These are phyloP conservation scores for Starmerella kuoi DNA, from an alignment of 805 yeast species.

Conservation along the genomic window DNA sequence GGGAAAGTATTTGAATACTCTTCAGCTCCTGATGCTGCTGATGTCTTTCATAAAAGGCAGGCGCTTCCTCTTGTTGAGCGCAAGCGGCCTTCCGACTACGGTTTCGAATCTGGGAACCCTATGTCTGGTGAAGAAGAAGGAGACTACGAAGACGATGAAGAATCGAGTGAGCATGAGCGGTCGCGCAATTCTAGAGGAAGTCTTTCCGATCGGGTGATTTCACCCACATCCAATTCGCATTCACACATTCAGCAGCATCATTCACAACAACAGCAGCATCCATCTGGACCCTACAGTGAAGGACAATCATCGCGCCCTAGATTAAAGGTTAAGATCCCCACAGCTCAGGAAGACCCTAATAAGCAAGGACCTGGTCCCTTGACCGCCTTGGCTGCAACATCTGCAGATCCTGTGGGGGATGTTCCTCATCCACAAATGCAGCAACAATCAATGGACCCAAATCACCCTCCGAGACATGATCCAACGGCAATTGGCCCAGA, in stretches of 20 bases:
- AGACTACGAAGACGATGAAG: constrained; percentile 9
- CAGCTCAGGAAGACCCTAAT: neutral
- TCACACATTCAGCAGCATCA: too few species aligned
- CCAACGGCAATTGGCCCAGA: too few species aligned
- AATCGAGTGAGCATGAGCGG: neutral
- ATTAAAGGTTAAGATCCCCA: constrained; percentile 32
- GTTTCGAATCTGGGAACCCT: neutral
- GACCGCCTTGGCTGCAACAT: neutral
- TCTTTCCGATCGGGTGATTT: too few species aligned
- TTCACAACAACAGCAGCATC: too few species aligned
- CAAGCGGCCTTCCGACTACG: constrained; percentile 10
- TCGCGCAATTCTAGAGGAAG: too few species aligned
- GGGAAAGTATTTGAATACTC: constrained; percentile 70
- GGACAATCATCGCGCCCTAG: too few species aligned
- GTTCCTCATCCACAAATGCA: too few species aligned
- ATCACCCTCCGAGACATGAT: too few species aligned
- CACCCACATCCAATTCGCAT: too few species aligned
- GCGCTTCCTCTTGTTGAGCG: constrained; percentile 4
- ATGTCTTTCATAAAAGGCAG: constrained; percentile 30
- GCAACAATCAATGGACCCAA: too few species aligned
- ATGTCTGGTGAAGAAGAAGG: neutral
- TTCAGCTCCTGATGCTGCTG: constrained; percentile 46
- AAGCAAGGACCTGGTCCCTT: neutral
- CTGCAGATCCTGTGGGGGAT: too few species aligned
- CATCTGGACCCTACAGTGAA: neutral